phyloP scores from a whole-genome alignment of 306 rosid species.

The Chamaecrista fasciculata region DNA sequence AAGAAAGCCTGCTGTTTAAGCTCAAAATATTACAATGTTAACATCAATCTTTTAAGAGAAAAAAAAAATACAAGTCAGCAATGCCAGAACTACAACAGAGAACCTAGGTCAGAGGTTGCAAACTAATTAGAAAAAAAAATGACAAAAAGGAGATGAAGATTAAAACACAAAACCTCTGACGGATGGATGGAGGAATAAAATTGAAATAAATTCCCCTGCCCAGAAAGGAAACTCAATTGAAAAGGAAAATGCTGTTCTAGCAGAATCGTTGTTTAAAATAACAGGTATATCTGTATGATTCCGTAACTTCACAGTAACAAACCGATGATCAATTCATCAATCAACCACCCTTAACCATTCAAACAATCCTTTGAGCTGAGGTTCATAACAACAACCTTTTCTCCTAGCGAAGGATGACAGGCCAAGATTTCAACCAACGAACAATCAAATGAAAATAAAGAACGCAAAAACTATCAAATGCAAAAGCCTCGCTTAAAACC shows the following conservation, averaged over 20 bases:
- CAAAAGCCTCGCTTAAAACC: slow-evolving; percentile 27
- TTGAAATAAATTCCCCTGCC: slow-evolving; percentile 7
- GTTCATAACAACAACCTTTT: background rate
- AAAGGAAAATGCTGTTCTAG: slow-evolving; percentile 11
- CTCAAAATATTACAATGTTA: background rate
- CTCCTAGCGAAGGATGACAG: background rate
- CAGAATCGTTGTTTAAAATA: slow-evolving; percentile 5
- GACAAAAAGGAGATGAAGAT: background rate
- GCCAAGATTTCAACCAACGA: slow-evolving; percentile 15
- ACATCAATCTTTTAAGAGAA: background rate
- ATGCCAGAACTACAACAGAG: slow-evolving; percentile 18
- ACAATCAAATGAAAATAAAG: background rate
- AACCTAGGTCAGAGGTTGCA: background rate
- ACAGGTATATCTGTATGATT: background rate
- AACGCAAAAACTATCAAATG: background rate
- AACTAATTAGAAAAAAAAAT: background rate
- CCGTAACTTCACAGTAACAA: background rate
- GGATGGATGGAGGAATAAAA: background rate
- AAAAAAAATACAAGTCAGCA: background rate
- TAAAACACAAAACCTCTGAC: background rate
- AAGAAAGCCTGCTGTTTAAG: background rate
- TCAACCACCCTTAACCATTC: slow-evolving; percentile 9
- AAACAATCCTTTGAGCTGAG: background rate
- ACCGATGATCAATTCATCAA: slow-evolving; percentile 9
- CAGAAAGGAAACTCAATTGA: background rate